Evolutionary conservation across 169 alveolate species (phyloP).

Genomic region (Theileria parva): DNA sequence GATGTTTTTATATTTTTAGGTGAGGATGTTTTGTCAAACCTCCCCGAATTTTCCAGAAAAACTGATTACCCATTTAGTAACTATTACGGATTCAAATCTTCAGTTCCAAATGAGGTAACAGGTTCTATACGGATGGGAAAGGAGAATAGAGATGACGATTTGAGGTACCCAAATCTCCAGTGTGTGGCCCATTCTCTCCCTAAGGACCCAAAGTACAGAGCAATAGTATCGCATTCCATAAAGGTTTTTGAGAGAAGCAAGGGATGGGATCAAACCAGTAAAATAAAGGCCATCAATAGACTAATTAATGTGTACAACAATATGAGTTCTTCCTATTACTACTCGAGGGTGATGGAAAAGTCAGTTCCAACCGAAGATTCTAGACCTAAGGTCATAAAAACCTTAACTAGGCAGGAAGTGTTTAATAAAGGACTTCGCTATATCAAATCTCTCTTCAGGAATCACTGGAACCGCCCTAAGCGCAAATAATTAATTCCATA

Average conservation of each 20-base stretch:
- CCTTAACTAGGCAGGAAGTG: slow-evolving; percentile 68
- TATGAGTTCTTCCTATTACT: slow-evolving; percentile 67
- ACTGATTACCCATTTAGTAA: slow-evolving; percentile 58
- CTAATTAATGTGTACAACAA: slow-evolving; percentile 76
- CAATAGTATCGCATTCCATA: slow-evolving; percentile 73
- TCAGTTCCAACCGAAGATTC: slow-evolving; percentile 63
- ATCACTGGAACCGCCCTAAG: slow-evolving; percentile 61
- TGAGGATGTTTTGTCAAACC: slow-evolving; percentile 8
- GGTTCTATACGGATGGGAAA: slow-evolving; percentile 67
- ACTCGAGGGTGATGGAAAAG: slow-evolving; percentile 63
- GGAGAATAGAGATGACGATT: slow-evolving; percentile 1
- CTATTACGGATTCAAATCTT: slow-evolving; percentile 55
- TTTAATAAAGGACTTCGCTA: slow-evolving; percentile 71
- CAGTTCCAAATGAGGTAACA: slow-evolving; percentile 58
- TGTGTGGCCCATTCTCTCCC: slow-evolving; percentile 80
- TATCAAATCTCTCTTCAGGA: slow-evolving; percentile 69
- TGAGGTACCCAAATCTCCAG: slow-evolving; percentile 74
- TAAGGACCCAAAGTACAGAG: slow-evolving; percentile 73
- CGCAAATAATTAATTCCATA: slow-evolving; percentile 16
- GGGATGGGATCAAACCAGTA: slow-evolving; percentile 79
- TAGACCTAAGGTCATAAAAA: slow-evolving; percentile 52
- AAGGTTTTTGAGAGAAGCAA: slow-evolving; percentile 71
- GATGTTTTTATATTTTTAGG: neutral
- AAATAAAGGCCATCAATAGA: slow-evolving; percentile 73
- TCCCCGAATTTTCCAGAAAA: slow-evolving; percentile 18